Evolutionary conservation across 495 filamentous ascomycete species (phyloP), one percentile per base, ranked within the genome.

Genomic region (Astrothelium subdiscretum): DNA sequence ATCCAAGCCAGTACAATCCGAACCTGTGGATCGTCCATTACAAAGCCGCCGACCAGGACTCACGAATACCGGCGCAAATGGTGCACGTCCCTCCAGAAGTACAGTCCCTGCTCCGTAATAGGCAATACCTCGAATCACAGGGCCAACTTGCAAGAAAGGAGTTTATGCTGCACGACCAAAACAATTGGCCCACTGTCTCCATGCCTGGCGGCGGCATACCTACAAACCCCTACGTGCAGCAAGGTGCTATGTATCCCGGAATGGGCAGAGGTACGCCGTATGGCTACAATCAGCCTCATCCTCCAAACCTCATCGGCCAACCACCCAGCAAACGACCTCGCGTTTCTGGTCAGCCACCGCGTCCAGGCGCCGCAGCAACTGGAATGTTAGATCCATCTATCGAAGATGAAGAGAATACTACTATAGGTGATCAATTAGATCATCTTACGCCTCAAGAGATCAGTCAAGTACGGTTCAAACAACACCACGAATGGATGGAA

Each of bases 401-500:
- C 51, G 89, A 96, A 58, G 92, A 97, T 64, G 89, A 92, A 59
- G 94, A 97, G 71, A 91, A 95, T 66, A 86, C 87, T 2, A 85
- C 86, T 3, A 80, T 86, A 1, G 91, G 91, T 18, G 94, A 98
- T 69, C 79, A 88, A 68, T 86, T 98, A 69, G 94, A 98, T 68
- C 80, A 90, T 58, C 75, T 95, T 38, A 92, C 87, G 0, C 91
- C 92, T 20, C 85, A 91, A 6, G 94, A 97, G 63, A 85, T 97
- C 66, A 92, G 89, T 67, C 77, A 85, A 64, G 81, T 83, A 67
- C 80, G 94, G 54, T 98, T 95, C 70, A 86, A 84, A 65, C 94
- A 96, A 68, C 94, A 98, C 68, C 94, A 97, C 66, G 91, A 96
- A 73, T 97, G 92, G 94, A 95, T 97, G 88, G 94, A 96, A 68